These are phyloP conservation scores for Keithomyces neogunnii DNA, from an alignment of 2,329 filamentous ascomycete genomes.

Conservation along the genomic window DNA sequence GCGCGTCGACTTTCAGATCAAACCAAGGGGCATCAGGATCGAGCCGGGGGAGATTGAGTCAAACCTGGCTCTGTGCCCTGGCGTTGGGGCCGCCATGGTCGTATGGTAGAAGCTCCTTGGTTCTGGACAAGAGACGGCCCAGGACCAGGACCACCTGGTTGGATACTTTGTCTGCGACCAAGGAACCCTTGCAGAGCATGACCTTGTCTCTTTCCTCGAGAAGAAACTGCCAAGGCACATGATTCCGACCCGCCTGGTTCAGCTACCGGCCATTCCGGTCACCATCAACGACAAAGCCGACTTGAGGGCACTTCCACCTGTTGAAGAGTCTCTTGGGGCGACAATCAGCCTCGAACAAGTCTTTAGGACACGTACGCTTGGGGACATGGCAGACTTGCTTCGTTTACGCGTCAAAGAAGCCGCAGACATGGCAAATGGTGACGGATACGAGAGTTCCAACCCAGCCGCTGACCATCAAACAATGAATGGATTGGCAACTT, in stretches of 20 bases:
- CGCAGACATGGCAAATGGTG: too few relatives aligned
- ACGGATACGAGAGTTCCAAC: too few relatives aligned
- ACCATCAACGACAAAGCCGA: slow-evolving; percentile 2
- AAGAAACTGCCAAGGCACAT: slow-evolving; percentile 2
- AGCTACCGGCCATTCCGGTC: slow-evolving; percentile 1
- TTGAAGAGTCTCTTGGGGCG: too few relatives aligned
- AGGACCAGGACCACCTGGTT: not conserved
- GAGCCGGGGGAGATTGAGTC: slow-evolving; percentile 4
- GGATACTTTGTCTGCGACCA: slow-evolving; percentile 4
- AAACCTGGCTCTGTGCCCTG: not conserved
- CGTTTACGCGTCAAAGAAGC: too few relatives aligned
- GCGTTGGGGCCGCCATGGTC: not conserved
- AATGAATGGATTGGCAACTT: too few relatives aligned
- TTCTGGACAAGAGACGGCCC: not conserved
- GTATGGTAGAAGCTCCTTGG: not conserved
- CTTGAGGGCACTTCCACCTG: not conserved
- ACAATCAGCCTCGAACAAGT: too few relatives aligned
- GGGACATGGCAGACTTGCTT: too few relatives aligned
- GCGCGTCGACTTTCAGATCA: slow-evolving; percentile 3
- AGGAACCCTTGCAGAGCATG: not conserved
- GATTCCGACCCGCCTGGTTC: not conserved
- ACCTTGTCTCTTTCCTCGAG: not conserved
- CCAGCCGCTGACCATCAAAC: too few relatives aligned
- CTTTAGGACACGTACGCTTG: too few relatives aligned
- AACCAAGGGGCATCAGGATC: slow-evolving; percentile 1